Base-by-base conservation (phyloP, 257 asterid species). In the Nicotiana undulata region DNA sequence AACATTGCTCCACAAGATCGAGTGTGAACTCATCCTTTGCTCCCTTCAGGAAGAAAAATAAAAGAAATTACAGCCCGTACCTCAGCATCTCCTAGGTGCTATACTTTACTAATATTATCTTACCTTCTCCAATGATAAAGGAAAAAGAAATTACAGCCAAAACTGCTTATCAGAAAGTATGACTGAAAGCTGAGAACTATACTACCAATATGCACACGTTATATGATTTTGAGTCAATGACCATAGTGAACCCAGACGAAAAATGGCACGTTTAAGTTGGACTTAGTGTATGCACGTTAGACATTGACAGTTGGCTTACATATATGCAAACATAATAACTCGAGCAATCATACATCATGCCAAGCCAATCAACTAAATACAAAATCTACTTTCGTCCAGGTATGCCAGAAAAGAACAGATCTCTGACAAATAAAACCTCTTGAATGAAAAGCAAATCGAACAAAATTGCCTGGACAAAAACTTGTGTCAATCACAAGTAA, bases 1-100 rank as follows among this genome's bases (percentile, higher is more conserved):
- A 90, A 63, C 97, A 92, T 80, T 92, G 97, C 83, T 92, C 97
- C 88, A 92, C 97, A 70, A 92, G 97, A 88, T 96, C 99, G 17
- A 96, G 92, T 3, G 98, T 96, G 85, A 94, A 96, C 90, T 96
- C 99, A 65, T 96, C 99, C 89, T 89, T 94, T 61, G 97, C 98
- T 82, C 91, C 96, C 99, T 95, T 82, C 26, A 77, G 83, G 55
- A 81, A 80, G 79, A 86, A 55, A 5, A 76, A 4, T 12, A 67
- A 22, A 49, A 60, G 79, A 17, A 67, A 64, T 22, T 44, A 49
- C 34, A 51, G 1, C 28, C 58, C 59, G 18, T 63, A 76, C 3
- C 28, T 15, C 66, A 80, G 40, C 60, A 46, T 12, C 40, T 72
- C 60, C 40, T 12, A 56, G 34, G 8, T 1, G 26, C 40, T 0